phyloP scores from a whole-genome alignment of 2,329 filamentous ascomycete genomes.

The Emmonsiellopsis sp. region DNA sequence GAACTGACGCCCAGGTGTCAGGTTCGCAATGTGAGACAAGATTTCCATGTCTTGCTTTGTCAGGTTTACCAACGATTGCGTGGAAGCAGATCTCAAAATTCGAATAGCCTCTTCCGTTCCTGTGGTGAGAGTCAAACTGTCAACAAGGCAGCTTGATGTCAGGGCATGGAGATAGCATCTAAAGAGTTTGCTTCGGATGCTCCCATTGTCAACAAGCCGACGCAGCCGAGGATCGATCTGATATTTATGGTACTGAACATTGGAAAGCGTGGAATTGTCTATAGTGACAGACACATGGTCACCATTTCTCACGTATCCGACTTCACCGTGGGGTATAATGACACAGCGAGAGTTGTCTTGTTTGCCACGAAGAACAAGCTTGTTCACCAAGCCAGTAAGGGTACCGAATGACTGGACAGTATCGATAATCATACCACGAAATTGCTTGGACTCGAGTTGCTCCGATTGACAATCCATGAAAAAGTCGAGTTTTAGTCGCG shows the following conservation, averaged over 20 bases:
- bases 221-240: slow-evolving; percentile 42
- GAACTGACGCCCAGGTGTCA: slow-evolving; percentile 37
- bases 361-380: slow-evolving; percentile 35
- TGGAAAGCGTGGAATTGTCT: slow-evolving; percentile 9
- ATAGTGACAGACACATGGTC: slow-evolving; percentile 32
- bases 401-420: slow-evolving; percentile 37
- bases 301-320: slow-evolving; percentile 8
- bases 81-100: slow-evolving; percentile 34
- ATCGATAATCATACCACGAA: slow-evolving; percentile 43
- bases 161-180: slow-evolving; percentile 33
- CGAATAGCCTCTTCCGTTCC: slow-evolving; percentile 23
- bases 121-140: slow-evolving; percentile 24
- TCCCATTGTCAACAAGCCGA: slow-evolving; percentile 42
- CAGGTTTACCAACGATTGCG: slow-evolving; percentile 41
- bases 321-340: slow-evolving; percentile 32
- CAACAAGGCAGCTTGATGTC: slow-evolving; percentile 26
- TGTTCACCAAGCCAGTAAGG: slow-evolving; percentile 41
- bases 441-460: slow-evolving; percentile 39
- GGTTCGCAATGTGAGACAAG: slow-evolving; percentile 28
- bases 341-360: slow-evolving; percentile 22
- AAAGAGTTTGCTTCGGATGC: slow-evolving; percentile 44
- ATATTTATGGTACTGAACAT: slow-evolving; percentile 34
- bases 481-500: slow-evolving; percentile 43
- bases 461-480: slow-evolving; percentile 18
- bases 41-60: slow-evolving; percentile 25